Percentiles rank a stretch among this genome's conserved stretches.
These are phyloP conservation scores for Lolium perenne DNA, from an alignment of 176 grass and related monocot species.

Conservation along the genomic window DNA sequence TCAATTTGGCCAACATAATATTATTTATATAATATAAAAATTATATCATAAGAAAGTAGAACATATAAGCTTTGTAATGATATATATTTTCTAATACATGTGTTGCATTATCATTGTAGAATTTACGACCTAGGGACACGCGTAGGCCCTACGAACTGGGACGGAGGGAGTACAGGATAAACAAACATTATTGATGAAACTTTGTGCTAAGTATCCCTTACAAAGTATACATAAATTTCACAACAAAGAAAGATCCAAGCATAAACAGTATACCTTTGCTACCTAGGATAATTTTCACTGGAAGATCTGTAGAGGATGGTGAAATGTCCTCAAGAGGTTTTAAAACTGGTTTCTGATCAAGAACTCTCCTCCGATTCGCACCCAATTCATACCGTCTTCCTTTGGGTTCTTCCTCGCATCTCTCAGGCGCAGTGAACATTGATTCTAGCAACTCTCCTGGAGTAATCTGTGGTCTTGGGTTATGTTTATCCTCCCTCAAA, in stretches of 20 bases:
- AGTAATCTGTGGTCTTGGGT: conserved; percentile 45
- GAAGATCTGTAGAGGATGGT: conserved; percentile 39
- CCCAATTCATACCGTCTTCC: conserved; percentile 60
- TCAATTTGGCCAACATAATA: too few species aligned
- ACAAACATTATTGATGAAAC: not conserved
- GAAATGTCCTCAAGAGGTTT: conserved; percentile 73
- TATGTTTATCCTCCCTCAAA: conserved; percentile 40
- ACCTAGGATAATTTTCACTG: conserved; percentile 24
- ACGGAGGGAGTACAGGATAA: too few species aligned
- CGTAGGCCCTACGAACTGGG: too few species aligned
- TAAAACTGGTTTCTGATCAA: conserved; percentile 55
- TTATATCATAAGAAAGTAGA: too few species aligned
- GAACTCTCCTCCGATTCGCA: conserved; percentile 68
- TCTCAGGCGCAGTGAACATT: conserved; percentile 80
- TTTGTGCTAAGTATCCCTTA: not conserved
- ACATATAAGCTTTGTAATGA: too few species aligned
- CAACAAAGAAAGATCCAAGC: conserved; percentile 20
- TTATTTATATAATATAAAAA: too few species aligned
- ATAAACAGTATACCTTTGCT: conserved; percentile 53
- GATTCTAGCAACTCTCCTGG: conserved; percentile 73
- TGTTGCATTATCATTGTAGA: too few species aligned
- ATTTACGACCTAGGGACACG: too few species aligned
- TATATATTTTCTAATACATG: too few species aligned
- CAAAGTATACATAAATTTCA: not conserved
- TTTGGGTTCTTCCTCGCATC: conserved; percentile 61